Evolutionary conservation across 1,284 basidiomycete species (phyloP).

Genomic region (Anthracocystis walkeri): DNA sequence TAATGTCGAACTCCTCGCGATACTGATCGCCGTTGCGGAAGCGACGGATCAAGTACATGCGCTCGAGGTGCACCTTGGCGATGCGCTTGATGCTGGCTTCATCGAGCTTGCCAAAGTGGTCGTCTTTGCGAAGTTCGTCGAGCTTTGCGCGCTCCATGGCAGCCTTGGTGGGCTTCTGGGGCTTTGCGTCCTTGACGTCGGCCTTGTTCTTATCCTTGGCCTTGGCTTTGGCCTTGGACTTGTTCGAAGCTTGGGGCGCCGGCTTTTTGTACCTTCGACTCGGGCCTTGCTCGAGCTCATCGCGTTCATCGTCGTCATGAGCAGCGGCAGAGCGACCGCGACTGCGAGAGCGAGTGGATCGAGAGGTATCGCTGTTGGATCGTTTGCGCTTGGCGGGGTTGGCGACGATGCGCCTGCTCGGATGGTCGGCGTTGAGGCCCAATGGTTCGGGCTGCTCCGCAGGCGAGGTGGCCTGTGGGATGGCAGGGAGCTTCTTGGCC

Average conservation of each 20-base stretch:
- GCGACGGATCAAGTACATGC: constrained; percentile 42
- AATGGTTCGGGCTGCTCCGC: neutral
- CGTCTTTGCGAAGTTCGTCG: constrained; percentile 30
- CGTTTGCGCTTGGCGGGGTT: constrained; percentile 14
- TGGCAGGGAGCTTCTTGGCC: constrained; percentile 25
- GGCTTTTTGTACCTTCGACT: constrained; percentile 29
- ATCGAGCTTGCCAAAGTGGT: constrained; percentile 33
- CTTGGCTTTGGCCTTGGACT: neutral
- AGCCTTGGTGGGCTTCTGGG: constrained; percentile 32
- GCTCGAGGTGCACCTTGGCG: constrained; percentile 25
- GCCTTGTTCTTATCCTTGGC: constrained; percentile 5
- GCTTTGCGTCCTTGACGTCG: constrained; percentile 17
- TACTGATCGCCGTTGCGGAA: constrained; percentile 14
- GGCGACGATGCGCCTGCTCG: constrained; percentile 5
- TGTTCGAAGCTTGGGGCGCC: constrained; percentile 7
- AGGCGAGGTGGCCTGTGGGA: constrained; percentile 17
- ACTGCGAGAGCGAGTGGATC: constrained; percentile 1
- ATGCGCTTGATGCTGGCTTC: constrained; percentile 35
- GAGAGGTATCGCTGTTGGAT: constrained; percentile 10
- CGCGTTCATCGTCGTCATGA: constrained; percentile 8
- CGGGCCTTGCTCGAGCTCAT: constrained; percentile 37
- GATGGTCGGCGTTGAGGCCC: neutral
- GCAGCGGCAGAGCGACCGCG: neutral
- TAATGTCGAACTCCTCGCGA: constrained; percentile 35
- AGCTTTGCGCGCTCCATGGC: constrained; percentile 23